Percentiles rank a stretch among this genome's conserved stretches.
phyloP scores from a whole-genome alignment of 768 basidiomycete genomes.

The Podaxis rugospora region DNA sequence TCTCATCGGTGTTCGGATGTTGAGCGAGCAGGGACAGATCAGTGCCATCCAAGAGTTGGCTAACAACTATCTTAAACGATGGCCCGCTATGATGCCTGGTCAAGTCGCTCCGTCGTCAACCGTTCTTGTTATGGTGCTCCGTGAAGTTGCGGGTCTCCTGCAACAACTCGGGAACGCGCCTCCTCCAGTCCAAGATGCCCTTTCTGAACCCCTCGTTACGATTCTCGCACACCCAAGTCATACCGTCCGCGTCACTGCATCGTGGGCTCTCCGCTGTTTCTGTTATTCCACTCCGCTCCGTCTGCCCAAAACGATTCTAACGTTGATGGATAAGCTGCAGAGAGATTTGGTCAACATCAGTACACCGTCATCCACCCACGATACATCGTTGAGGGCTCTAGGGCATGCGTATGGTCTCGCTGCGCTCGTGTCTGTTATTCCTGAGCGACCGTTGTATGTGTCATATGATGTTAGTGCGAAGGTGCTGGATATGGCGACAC shows the following conservation, averaged over 20 bases:
- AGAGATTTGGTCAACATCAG: conserved; percentile 74
- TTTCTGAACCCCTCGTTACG: conserved; percentile 80
- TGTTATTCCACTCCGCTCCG: conserved; percentile 86
- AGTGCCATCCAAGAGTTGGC: conserved; percentile 85
- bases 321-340: conserved; percentile 76
- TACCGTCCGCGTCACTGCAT: conserved; percentile 78
- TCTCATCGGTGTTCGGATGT: conserved; percentile 81
- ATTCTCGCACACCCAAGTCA: conserved; percentile 86
- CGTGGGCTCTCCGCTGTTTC: conserved; percentile 88
- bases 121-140: conserved; percentile 68
- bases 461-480: conserved; percentile 91
- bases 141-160: conserved; percentile 82
- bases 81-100: conserved; percentile 92
- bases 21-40: conserved; percentile 94
- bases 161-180: conserved; percentile 92
- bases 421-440: conserved; percentile 80
- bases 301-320: conserved; percentile 73
- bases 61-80: conserved; percentile 77
- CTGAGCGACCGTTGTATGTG: conserved; percentile 86
- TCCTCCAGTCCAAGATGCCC: conserved; percentile 83
- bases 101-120: conserved; percentile 63
- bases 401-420: conserved; percentile 92
- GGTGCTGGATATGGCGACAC: conserved; percentile 86
- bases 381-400: conserved; percentile 66
- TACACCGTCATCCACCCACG: conserved; percentile 67